phyloP scores from a whole-genome alignment of 495 filamentous ascomycete genomes.

The Tuber calosporum region DNA sequence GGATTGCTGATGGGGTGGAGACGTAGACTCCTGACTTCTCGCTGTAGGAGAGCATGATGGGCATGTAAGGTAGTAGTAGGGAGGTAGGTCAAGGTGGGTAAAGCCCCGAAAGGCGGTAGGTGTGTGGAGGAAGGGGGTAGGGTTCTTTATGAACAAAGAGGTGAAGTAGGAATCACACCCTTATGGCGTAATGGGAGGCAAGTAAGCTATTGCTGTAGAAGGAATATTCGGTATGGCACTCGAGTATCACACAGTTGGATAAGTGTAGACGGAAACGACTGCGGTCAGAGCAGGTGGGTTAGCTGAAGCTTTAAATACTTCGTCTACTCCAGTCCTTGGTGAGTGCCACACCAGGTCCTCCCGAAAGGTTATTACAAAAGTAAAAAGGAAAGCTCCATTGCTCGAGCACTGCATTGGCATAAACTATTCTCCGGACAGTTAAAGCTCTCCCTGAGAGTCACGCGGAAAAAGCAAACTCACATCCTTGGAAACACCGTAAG shows the following conservation, averaged over 20 bases:
- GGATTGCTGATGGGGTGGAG: slow-evolving; percentile 24
- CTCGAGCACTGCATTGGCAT: not conserved
- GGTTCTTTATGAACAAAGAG: not conserved
- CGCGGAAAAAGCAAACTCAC: slow-evolving; percentile 33
- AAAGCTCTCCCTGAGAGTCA: slow-evolving; percentile 25
- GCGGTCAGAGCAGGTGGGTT: slow-evolving; percentile 25
- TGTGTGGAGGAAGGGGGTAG: not conserved
- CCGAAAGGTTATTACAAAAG: not conserved
- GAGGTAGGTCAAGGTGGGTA: not conserved
- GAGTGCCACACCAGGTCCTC: not conserved
- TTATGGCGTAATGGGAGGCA: not conserved
- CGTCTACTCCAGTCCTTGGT: slow-evolving; percentile 8
- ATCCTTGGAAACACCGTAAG: slow-evolving; percentile 9
- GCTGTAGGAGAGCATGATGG: slow-evolving; percentile 28
- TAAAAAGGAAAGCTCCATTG: not conserved
- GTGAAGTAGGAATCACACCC: not conserved
- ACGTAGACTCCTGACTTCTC: slow-evolving; percentile 24
- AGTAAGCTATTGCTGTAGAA: not conserved
- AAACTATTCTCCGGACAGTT: not conserved
- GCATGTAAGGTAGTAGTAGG: not conserved
- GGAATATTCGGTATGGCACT: not conserved
- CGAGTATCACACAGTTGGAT: not conserved
- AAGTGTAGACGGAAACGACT: not conserved
- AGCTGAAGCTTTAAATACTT: slow-evolving; percentile 37
- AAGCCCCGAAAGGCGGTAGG: not conserved